phyloP scores from a whole-genome alignment of 208 protist genomes.

The Endotrypanum monterogeii region DNA sequence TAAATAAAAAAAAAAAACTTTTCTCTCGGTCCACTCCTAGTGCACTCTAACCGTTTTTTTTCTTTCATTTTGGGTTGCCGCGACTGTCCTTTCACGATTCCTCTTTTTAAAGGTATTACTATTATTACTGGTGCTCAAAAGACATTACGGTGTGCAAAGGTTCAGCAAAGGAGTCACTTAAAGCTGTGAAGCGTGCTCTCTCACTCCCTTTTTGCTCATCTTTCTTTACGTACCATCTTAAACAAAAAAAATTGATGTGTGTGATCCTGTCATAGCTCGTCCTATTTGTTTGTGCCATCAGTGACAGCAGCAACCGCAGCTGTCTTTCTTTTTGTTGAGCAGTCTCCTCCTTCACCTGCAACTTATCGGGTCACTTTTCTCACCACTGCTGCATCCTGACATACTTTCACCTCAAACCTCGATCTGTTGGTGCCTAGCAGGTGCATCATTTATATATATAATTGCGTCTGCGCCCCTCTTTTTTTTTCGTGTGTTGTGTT shows the following conservation, averaged over 20 bases:
- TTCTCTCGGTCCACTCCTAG: too few relatives aligned
- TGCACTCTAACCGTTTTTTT: conserved; percentile 3
- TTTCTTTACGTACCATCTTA: conserved; percentile 2
- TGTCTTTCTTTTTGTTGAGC: neutral
- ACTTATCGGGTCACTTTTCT: neutral
- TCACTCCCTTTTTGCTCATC: neutral
- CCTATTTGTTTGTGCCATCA: neutral
- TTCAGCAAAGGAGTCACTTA: neutral
- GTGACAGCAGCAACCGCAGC: neutral
- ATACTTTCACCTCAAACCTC: too few relatives aligned
- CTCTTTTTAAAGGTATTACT: too few relatives aligned
- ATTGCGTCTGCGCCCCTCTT: too few relatives aligned
- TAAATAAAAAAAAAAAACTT: neutral
- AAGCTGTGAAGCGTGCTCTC: neutral
- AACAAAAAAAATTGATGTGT: neutral
- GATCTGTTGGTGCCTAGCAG: neutral
- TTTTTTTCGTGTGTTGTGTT: neutral
- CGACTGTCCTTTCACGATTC: neutral
- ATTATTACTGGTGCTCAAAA: neutral
- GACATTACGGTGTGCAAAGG: neutral
- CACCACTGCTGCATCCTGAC: neutral
- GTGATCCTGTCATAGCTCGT: neutral
- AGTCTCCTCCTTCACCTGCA: neutral
- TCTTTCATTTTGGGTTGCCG: conserved; percentile 3
- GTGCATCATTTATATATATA: too few relatives aligned